phyloP scores from a whole-genome alignment of 805 yeast species.

The Sungouiella blattae region DNA sequence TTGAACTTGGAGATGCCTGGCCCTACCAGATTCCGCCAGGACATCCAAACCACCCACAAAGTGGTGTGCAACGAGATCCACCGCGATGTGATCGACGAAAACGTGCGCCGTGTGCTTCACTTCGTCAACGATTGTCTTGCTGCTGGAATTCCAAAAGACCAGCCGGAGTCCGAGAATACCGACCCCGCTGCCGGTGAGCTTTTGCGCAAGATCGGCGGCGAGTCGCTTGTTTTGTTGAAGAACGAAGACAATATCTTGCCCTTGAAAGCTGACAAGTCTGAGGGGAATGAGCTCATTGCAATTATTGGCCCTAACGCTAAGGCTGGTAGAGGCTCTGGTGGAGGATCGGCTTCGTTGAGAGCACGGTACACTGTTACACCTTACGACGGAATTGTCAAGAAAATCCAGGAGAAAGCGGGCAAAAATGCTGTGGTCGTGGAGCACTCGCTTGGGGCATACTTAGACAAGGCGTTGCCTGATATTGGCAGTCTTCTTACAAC shows the following conservation, averaged over 20 bases:
- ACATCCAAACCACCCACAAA: slow-evolving; percentile 38
- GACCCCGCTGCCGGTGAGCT: slow-evolving; percentile 12
- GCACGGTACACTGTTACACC: slow-evolving; percentile 52
- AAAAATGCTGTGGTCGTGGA: slow-evolving; percentile 14
- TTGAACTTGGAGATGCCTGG: slow-evolving; percentile 70
- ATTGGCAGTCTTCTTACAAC: slow-evolving; percentile 19
- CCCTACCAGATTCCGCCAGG: slow-evolving; percentile 46
- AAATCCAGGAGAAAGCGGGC: slow-evolving; percentile 18
- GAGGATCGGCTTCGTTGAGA: slow-evolving; percentile 59
- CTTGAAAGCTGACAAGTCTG: slow-evolving; percentile 17
- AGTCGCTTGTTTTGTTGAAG: slow-evolving; percentile 54
- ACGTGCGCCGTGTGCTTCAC: slow-evolving; percentile 45
- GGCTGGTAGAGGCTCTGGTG: slow-evolving; percentile 50
- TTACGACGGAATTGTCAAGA: slow-evolving; percentile 41
- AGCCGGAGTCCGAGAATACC: slow-evolving; percentile 23
- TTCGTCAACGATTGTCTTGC: slow-evolving; percentile 42
- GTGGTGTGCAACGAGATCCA: slow-evolving; percentile 40
- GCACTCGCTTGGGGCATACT: slow-evolving; percentile 31
- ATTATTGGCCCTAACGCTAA: slow-evolving; percentile 62
- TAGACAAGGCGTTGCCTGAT: slow-evolving; percentile 31
- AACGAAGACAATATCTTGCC: slow-evolving; percentile 50
- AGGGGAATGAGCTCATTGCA: slow-evolving; percentile 37
- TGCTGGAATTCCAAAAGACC: slow-evolving; percentile 38
- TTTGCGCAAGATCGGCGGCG: slow-evolving; percentile 20
- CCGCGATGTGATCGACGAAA: slow-evolving; percentile 40